phyloP scores from a whole-genome alignment of 2,329 filamentous ascomycete species.

The Zymoseptoria ardabiliae region DNA sequence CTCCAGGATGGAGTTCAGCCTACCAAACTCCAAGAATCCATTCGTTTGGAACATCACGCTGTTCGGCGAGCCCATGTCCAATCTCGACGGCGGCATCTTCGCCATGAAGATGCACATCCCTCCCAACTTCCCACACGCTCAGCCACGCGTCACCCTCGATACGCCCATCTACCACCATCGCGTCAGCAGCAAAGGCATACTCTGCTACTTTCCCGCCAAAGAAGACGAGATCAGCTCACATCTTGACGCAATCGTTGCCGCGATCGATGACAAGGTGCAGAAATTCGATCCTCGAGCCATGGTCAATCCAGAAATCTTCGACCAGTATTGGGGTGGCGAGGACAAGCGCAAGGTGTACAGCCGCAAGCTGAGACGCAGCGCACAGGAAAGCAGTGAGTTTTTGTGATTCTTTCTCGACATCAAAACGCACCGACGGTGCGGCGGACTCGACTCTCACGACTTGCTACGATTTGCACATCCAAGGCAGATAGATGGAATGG shows the following conservation, averaged over 20 bases:
- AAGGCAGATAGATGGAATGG: background rate
- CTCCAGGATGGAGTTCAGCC: slow-evolving; percentile 64
- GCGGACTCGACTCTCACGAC: background rate
- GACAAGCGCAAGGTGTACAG: slow-evolving; percentile 81
- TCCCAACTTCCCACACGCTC: slow-evolving; percentile 77
- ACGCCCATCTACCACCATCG: slow-evolving; percentile 82
- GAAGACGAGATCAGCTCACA: slow-evolving; percentile 74
- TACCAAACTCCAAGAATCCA: slow-evolving; percentile 68
- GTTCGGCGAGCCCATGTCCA: slow-evolving; percentile 86
- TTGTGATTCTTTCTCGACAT: slow-evolving; percentile 8
- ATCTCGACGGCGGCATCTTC: slow-evolving; percentile 86
- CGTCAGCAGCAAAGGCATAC: slow-evolving; percentile 66
- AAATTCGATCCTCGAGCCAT: slow-evolving; percentile 84
- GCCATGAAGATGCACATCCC: slow-evolving; percentile 73
- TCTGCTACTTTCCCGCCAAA: slow-evolving; percentile 70
- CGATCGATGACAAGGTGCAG: slow-evolving; percentile 80
- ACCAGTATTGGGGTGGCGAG: slow-evolving; percentile 73
- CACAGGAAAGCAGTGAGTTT: slow-evolving; percentile 49
- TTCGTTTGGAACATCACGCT: slow-evolving; percentile 86
- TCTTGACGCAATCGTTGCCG: slow-evolving; percentile 71
- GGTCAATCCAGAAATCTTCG: slow-evolving; percentile 78
- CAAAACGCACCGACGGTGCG: background rate
- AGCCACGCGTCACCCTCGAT: slow-evolving; percentile 74
- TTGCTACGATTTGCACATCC: background rate
- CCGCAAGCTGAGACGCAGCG: slow-evolving; percentile 68